A percentile compares a stretch with the other conserved stretches of the same genome.
These are phyloP conservation scores for Annulohypoxylon truncatum DNA, from an alignment of 2,329 filamentous ascomycete genomes.

Conservation along the genomic window DNA sequence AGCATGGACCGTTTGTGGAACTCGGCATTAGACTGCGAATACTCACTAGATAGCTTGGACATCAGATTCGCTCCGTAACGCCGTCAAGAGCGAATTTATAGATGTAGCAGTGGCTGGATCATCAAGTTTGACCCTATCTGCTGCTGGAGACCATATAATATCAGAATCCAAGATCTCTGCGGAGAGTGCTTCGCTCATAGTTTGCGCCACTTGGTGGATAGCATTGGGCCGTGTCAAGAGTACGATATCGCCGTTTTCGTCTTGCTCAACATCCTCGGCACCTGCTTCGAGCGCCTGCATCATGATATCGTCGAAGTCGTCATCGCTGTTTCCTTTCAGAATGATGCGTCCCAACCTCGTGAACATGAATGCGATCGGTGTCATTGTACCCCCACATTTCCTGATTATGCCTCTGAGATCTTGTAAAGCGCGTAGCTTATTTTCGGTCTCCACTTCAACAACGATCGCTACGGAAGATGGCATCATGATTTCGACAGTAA, in stretches of 20 bases:
- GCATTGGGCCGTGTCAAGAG: slow-evolving; percentile 76
- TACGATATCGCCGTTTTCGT: slow-evolving; percentile 76
- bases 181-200: slow-evolving; percentile 70
- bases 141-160: slow-evolving; percentile 86
- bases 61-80: slow-evolving; percentile 74
- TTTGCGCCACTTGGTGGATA: slow-evolving; percentile 72
- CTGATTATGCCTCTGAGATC: slow-evolving; percentile 80
- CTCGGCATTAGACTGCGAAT: not conserved
- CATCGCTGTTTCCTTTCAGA: slow-evolving; percentile 64
- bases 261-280: slow-evolving; percentile 76
- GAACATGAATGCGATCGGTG: slow-evolving; percentile 87
- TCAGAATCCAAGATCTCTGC: slow-evolving; percentile 79
- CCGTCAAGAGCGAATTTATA: slow-evolving; percentile 69
- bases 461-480: slow-evolving; percentile 81
- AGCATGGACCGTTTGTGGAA: not conserved
- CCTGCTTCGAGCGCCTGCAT: slow-evolving; percentile 88
- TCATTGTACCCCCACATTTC: slow-evolving; percentile 73
- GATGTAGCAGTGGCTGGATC: slow-evolving; percentile 65
- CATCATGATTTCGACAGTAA: slow-evolving; percentile 84
- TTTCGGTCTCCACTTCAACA: slow-evolving; percentile 88
- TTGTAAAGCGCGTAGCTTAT: slow-evolving; percentile 76
- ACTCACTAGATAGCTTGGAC: slow-evolving; percentile 78
- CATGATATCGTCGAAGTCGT: slow-evolving; percentile 75
- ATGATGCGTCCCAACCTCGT: slow-evolving; percentile 80
- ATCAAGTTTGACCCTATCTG: slow-evolving; percentile 75